These are phyloP conservation scores for Lagerstroemia speciosa DNA, from an alignment of 345 rosid genomes.

Conservation along the genomic window DNA sequence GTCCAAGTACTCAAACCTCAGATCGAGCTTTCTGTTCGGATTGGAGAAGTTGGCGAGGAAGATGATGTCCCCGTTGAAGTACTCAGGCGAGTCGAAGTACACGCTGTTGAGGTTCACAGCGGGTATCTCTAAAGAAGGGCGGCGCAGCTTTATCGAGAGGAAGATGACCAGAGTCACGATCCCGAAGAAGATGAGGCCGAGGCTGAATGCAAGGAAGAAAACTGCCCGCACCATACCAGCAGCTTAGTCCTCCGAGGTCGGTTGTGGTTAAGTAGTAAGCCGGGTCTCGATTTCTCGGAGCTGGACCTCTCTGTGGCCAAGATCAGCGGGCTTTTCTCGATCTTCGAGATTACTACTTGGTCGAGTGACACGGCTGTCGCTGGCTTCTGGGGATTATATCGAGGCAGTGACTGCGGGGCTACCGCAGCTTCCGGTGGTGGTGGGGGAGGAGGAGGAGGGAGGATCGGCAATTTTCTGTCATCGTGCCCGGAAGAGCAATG, in stretches of 20 bases:
- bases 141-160: conserved; percentile 49
- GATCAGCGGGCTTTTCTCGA: not conserved
- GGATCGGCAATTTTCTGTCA: conserved; percentile 26
- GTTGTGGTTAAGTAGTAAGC: conserved; percentile 29
- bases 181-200: conserved; percentile 65
- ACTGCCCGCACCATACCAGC: conserved; percentile 66
- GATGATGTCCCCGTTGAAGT: conserved; percentile 68
- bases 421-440: conserved; percentile 8
- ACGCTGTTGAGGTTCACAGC: conserved; percentile 59
- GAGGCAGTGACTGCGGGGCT: not conserved
- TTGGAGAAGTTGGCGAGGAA: conserved; percentile 65
- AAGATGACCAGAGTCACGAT: conserved; percentile 65
- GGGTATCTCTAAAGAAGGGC: conserved; percentile 63
- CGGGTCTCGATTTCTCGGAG: conserved; percentile 13
- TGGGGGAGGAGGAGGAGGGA: conserved; percentile 15
- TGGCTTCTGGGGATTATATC: not conserved
- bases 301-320: conserved; percentile 12
- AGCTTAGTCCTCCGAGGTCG: conserved; percentile 44
- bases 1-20: conserved; percentile 47
- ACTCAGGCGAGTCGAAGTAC: conserved; percentile 71
- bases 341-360: conserved; percentile 8
- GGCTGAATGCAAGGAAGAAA: conserved; percentile 64
- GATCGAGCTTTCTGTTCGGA: conserved; percentile 57
- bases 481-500: conserved; percentile 8
- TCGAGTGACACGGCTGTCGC: not conserved